Percentiles rank a stretch among this genome's conserved stretches.
Evolutionary conservation across 495 filamentous ascomycete genomes (phyloP).

Genomic region (Sabuloglossum arenarium): DNA sequence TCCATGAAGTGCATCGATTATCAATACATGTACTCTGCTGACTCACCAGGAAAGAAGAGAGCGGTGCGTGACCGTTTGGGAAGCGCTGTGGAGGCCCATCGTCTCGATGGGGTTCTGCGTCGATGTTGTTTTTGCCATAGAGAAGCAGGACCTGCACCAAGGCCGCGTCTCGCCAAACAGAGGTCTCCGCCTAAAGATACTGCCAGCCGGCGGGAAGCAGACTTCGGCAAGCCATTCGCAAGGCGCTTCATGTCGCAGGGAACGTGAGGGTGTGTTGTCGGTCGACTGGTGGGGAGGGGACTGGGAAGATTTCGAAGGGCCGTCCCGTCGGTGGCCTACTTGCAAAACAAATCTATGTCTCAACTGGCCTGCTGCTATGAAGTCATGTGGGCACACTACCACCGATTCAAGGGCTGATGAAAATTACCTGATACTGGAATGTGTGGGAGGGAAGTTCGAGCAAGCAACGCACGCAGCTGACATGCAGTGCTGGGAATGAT

Average conservation of each 20-base stretch:
- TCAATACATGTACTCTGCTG: not conserved
- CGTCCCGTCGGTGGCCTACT: not conserved
- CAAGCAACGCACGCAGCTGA: not conserved
- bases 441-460: not conserved
- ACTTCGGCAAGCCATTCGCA: not conserved
- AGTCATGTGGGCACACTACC: not conserved
- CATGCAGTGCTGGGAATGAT: not conserved
- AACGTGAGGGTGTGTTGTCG: not conserved
- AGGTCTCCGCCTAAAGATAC: not conserved
- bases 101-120: not conserved
- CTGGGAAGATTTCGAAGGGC: not conserved
- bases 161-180: not conserved
- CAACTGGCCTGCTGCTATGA: not conserved
- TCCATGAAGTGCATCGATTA: not conserved
- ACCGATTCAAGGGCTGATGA: not conserved
- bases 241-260: constrained; percentile 3
- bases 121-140: not conserved
- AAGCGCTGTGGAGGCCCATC: constrained; percentile 3
- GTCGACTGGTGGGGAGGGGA: not conserved
- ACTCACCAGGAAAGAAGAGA: constrained; percentile 38
- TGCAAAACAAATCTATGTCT: not conserved
- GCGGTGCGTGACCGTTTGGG: constrained; percentile 38
- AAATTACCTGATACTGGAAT: not conserved
- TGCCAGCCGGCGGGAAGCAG: not conserved
- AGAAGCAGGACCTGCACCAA: not conserved